A percentile compares a stretch with the other conserved stretches of the same genome.
Evolutionary conservation across 148 eudicot genomes (phyloP).

Genomic region (Rhododendron williamsianum): DNA sequence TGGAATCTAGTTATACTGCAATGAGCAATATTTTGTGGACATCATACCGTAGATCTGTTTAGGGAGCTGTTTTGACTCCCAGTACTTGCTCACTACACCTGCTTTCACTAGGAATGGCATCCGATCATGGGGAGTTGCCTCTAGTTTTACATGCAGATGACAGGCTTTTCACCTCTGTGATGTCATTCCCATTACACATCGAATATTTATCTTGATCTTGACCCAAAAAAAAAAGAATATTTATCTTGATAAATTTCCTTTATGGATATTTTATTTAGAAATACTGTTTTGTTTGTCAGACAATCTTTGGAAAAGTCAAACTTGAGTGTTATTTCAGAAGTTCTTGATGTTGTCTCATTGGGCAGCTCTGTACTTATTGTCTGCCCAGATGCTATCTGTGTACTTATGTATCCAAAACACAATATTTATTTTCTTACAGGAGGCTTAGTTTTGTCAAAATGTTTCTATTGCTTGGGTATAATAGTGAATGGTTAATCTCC

Average conservation of each 20-base stretch:
- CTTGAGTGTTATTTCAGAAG: background rate
- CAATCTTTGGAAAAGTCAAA: background rate
- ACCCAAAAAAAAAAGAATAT: background rate
- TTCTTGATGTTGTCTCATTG: background rate
- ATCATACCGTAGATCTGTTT: background rate
- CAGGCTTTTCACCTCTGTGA: background rate
- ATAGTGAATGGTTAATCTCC: constrained; percentile 6
- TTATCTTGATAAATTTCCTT: background rate
- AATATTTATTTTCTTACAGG: background rate
- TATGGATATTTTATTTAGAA: background rate
- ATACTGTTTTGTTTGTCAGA: background rate
- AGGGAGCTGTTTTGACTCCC: background rate
- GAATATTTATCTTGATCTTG: background rate
- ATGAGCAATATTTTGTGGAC: background rate
- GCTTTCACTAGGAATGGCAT: background rate
- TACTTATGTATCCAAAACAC: background rate
- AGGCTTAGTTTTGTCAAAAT: background rate
- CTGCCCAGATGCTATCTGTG: background rate
- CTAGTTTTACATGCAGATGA: background rate
- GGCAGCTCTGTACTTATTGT: background rate
- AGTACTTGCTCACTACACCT: background rate
- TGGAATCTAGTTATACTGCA: background rate
- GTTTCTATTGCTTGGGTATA: background rate
- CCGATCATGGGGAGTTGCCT: background rate
- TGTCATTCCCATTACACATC: background rate